Base-by-base conservation (phyloP, 2,329 filamentous ascomycete species). In the Aureobasidium zeae region DNA sequence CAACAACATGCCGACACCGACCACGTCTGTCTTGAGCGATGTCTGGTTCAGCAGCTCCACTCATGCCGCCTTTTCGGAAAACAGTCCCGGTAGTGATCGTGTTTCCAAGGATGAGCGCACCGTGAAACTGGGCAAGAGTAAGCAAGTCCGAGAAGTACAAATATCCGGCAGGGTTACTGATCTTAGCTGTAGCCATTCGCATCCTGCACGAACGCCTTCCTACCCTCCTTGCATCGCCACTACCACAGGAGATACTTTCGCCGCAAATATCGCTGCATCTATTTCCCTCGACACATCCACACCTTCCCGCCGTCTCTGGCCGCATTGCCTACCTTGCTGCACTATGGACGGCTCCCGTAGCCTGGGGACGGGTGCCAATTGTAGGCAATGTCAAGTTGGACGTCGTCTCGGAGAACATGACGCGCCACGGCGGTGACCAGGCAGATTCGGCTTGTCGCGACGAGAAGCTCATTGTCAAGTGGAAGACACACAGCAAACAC, bases 321-420 rank as follows among this genome's bases (percentile, higher is more conserved):
- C 79, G 84, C 34, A 83, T 95, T 25, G 83, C 86, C 35, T 98
- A 98, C 62, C 83, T 83, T 25, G 89, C 91, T 13, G 91, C 91
- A 2, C 71, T 98, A 26, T 96, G 88, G 88, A 95, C 91, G 0
- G 87, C 88, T 0, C 91, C 91, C 0, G 82, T 98, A 39, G 89
- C 88, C 21, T 98, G 91, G 91, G 93, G 93, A 56, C 79, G 85
- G 20, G 74, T 98, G 1, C 91, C 91, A 2, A 77, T 96, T 15
- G 75, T 95, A 22, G 88, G 89, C 52, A 94, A 94, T 56, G 86
- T 95, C 32, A 81, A 79, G 53, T 74, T 98, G 9, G 79, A 86
- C 54, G 91, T 98, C 41, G 64, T 94, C 13, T 89, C 85, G 10
- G 88, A 94, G 68, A 83, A 89, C 53, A 91, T 98, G 75, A 77